Evolutionary conservation across 148 eudicot genomes (phyloP), one percentile per base, ranked within the genome.

Genomic region (Rhododendron ovatum): DNA sequence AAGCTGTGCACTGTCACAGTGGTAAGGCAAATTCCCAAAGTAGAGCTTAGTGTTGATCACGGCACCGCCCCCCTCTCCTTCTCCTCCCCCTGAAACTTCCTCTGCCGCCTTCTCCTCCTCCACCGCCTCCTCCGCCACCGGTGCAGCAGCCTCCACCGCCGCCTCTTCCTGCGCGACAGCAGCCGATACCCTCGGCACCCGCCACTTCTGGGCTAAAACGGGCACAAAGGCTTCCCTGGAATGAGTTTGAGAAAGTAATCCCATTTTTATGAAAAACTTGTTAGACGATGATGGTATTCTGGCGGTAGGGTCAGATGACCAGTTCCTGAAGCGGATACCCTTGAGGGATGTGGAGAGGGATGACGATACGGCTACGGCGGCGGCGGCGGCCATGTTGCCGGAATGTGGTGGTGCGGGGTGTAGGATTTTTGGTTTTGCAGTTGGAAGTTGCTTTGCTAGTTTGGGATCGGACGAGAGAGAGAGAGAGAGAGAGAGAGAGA

Each of bases 1-100:
- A 86, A 96, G 95, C 85, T 94, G 97, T 5, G 99, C 98, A 91
- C 99, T 96, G 83, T 96, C 99, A 87, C 96, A 95, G 48, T 63
- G 91, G 84, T 95, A 96, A 4, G 99, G 99, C 91, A 96, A 90
- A 86, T 96, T 96, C 83, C 99, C 99, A 91, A 94, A 85, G 30
- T 96, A 96, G 39, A 96, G 92, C 92, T 96, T 96, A 7, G 99
- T 96, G 71, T 88, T 91, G 41, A 89, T 90, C 47, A 2, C 71
- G 43, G 41, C 83, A 55, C 50, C 88, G 43, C 51, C 88, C 65
- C 80, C 85, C 24, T 24, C 89, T 15, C 61, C 91, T 55, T 24
- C 82, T 14, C 85, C 89, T 7, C 84, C 84, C 17, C 57, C 78
- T 17, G 77, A 65, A 63, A 30, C 90, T 4, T 80, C 84, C 59